Conservation (phyloP, 2,329 filamentous ascomycete species). For the Cladophialophora psammophila region DNA sequence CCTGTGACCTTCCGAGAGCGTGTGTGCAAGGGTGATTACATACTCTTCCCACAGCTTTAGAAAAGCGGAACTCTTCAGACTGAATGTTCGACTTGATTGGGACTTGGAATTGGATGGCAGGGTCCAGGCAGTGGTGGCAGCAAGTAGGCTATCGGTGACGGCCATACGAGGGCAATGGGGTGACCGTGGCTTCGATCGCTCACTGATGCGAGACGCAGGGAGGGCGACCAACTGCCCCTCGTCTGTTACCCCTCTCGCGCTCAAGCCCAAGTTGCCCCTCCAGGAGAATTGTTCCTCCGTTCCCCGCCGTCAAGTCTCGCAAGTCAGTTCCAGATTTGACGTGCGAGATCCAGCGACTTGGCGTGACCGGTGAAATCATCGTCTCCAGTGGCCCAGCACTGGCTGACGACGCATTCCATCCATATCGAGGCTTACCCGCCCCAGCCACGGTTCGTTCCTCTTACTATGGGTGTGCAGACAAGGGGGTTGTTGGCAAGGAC, state of each 20-base stretch:
- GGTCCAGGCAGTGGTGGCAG: neutral
- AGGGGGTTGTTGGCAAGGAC: too few species aligned
- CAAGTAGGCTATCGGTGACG: neutral
- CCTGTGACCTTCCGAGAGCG: conserved; percentile 25
- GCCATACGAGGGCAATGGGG: neutral
- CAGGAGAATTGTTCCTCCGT: neutral
- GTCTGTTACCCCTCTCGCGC: too few species aligned
- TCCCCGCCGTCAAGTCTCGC: neutral
- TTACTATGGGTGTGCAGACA: neutral
- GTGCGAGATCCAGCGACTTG: neutral
- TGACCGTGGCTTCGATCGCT: conserved; percentile 3
- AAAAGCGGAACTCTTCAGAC: conserved; percentile 6
- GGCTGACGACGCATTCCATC: neutral
- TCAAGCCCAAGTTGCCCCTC: neutral
- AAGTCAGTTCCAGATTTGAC: neutral
- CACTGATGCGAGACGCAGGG: neutral
- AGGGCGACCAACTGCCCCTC: neutral
- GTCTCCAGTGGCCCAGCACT: neutral
- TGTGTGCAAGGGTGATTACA: conserved; percentile 28
- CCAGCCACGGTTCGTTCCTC: neutral
- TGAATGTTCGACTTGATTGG: conserved; percentile 17
- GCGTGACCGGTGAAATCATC: neutral
- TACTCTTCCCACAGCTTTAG: conserved; percentile 29
- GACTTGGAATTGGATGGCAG: conserved; percentile 1
- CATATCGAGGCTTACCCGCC: neutral